phyloP scores from a whole-genome alignment of 345 rosid species.

The Jatropha curcas region DNA sequence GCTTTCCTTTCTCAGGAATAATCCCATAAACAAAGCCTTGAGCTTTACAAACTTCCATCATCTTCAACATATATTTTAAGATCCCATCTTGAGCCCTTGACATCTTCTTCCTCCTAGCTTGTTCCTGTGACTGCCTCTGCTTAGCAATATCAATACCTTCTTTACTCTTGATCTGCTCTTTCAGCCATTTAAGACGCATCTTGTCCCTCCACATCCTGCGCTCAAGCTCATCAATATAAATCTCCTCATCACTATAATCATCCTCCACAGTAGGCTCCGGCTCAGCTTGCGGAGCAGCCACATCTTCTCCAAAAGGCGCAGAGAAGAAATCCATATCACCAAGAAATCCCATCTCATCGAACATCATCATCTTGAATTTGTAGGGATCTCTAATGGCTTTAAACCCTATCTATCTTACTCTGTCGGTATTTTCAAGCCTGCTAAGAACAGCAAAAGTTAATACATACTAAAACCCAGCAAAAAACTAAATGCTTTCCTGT shows the following conservation, averaged over 20 bases:
- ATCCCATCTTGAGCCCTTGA: slow-evolving; percentile 83
- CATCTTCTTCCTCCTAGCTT: slow-evolving; percentile 74
- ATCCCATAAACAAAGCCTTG: slow-evolving; percentile 95
- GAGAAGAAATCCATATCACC: slow-evolving; percentile 76
- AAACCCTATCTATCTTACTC: neutral
- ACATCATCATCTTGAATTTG: slow-evolving; percentile 46
- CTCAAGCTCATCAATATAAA: slow-evolving; percentile 77
- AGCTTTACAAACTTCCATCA: slow-evolving; percentile 85
- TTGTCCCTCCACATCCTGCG: slow-evolving; percentile 81
- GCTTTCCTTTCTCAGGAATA: slow-evolving; percentile 82
- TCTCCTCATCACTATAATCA: slow-evolving; percentile 69
- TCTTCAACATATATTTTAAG: slow-evolving; percentile 79
- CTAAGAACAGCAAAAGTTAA: neutral
- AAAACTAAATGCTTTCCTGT: neutral
- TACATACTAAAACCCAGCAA: neutral
- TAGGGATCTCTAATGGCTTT: neutral
- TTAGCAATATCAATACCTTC: slow-evolving; percentile 54
- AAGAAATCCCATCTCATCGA: slow-evolving; percentile 78
- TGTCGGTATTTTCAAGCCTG: slow-evolving; percentile 1
- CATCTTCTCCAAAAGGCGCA: slow-evolving; percentile 45
- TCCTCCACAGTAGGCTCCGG: slow-evolving; percentile 50
- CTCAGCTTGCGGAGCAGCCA: slow-evolving; percentile 46
- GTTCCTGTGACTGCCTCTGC: slow-evolving; percentile 76
- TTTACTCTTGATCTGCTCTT: slow-evolving; percentile 61
- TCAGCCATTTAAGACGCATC: slow-evolving; percentile 63